These are phyloP conservation scores for Hypholoma fasciculare DNA, from an alignment of 768 basidiomycete genomes.

Conservation along the genomic window DNA sequence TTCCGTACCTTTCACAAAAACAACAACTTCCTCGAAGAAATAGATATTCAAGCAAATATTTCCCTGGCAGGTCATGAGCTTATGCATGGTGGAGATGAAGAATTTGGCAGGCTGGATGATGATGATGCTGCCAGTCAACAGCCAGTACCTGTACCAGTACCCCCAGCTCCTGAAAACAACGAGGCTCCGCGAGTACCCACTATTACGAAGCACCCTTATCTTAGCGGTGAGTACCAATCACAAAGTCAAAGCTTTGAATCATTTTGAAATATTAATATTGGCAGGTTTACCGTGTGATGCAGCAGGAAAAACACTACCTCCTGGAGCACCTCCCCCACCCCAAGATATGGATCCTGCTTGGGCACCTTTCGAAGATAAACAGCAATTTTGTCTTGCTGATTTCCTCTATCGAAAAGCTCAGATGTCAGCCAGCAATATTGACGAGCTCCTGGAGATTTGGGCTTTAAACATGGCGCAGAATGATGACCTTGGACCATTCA, in stretches of 20 bases:
- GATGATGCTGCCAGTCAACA: too few relatives aligned
- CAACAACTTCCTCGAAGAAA: neutral
- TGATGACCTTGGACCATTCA: slow-evolving; percentile 23
- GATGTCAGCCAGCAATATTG: slow-evolving; percentile 15
- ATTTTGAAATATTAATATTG: too few relatives aligned
- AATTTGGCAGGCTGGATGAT: too few relatives aligned
- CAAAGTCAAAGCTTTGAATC: too few relatives aligned
- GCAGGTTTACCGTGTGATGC: too few relatives aligned
- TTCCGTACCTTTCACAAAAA: neutral
- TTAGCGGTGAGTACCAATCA: too few relatives aligned
- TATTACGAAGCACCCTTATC: too few relatives aligned
- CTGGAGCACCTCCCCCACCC: neutral
- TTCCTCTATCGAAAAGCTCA: slow-evolving; percentile 17
- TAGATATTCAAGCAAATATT: neutral
- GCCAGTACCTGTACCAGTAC: too few relatives aligned
- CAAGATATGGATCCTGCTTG: neutral
- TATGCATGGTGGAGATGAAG: too few relatives aligned
- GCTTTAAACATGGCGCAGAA: slow-evolving; percentile 19
- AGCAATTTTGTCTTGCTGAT: slow-evolving; percentile 20
- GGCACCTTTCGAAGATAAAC: slow-evolving; percentile 12
- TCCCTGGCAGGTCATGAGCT: too few relatives aligned
- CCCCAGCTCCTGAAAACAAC: too few relatives aligned
- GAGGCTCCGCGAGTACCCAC: too few relatives aligned
- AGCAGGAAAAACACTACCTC: neutral
- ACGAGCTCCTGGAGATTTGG: slow-evolving; percentile 16